phyloP scores from a whole-genome alignment of 1,284 basidiomycete genomes.

The Cutaneotrichosporon sp. region DNA sequence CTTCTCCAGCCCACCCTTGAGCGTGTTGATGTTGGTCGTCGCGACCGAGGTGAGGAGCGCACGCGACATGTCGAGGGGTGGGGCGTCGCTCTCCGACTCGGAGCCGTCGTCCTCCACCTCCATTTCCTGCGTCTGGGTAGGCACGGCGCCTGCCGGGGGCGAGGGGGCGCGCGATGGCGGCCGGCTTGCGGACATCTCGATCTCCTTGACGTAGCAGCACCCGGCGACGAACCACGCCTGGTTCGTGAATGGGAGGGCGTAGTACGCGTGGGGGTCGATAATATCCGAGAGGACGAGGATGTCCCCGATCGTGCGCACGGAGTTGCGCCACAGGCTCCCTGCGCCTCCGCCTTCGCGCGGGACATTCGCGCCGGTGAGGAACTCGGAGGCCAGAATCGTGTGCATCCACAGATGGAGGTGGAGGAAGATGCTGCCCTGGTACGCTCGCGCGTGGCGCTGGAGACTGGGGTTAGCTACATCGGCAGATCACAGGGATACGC shows the following conservation, averaged over 20 bases:
- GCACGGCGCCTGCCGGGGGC: no score
- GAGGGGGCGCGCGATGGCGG: neutral
- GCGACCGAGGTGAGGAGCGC: slow-evolving; percentile 26
- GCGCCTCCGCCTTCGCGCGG: neutral
- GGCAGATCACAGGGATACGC: neutral
- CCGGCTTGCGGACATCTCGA: slow-evolving; percentile 4
- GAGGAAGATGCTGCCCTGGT: slow-evolving; percentile 32
- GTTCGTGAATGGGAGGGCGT: slow-evolving; percentile 30
- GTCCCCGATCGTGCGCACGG: slow-evolving; percentile 32
- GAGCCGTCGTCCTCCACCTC: neutral
- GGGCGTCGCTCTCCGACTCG: neutral
- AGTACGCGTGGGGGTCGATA: slow-evolving; percentile 26
- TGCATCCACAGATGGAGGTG: slow-evolving; percentile 42
- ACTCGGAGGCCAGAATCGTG: slow-evolving; percentile 29
- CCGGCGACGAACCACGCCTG: slow-evolving; percentile 35
- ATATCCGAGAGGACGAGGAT: slow-evolving; percentile 32
- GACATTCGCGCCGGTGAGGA: slow-evolving; percentile 22
- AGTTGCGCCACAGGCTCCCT: slow-evolving; percentile 24
- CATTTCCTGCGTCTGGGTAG: no score
- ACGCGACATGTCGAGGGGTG: slow-evolving; percentile 18
- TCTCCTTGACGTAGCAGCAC: slow-evolving; percentile 34
- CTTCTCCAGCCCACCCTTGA: slow-evolving; percentile 27
- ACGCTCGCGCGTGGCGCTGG: slow-evolving; percentile 26
- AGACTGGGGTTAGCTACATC: slow-evolving; percentile 14
- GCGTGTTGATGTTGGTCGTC: slow-evolving; percentile 26